phyloP scores from a whole-genome alignment of 2,329 filamentous ascomycete genomes.

The Fusarium foetens region DNA sequence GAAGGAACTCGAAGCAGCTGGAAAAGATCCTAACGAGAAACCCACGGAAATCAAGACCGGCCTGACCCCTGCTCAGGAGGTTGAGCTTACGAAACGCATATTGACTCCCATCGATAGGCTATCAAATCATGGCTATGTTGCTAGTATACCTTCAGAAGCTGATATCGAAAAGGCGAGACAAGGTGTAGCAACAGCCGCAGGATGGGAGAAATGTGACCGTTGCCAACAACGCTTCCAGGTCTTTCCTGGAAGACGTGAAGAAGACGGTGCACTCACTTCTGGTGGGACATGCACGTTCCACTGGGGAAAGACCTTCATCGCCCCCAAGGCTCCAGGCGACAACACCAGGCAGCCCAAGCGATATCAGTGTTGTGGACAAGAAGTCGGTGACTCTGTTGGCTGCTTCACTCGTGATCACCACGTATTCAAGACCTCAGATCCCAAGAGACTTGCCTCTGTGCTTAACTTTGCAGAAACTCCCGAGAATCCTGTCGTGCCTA shows the following conservation, averaged over 20 bases:
- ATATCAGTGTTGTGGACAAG: constrained; percentile 83
- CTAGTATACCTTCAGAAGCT: constrained; percentile 69
- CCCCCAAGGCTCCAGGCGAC: constrained; percentile 66
- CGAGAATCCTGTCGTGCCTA: constrained; percentile 62
- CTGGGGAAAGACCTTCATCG: constrained; percentile 74
- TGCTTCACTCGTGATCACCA: constrained; percentile 79
- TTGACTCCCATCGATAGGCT: constrained; percentile 72
- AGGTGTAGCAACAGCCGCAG: constrained; percentile 73
- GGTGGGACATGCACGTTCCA: constrained; percentile 86
- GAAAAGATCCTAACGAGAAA: constrained; percentile 48
- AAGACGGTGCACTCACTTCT: constrained; percentile 79
- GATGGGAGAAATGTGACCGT: constrained; percentile 90
- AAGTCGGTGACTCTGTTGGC: constrained; percentile 76
- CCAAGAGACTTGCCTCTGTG: constrained; percentile 78
- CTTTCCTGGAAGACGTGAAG: constrained; percentile 83
- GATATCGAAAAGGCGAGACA: constrained; percentile 74
- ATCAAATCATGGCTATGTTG: constrained; percentile 79
- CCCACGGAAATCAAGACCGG: constrained; percentile 74
- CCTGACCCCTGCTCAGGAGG: constrained; percentile 73
- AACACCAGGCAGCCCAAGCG: constrained; percentile 67
- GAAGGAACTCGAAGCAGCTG: constrained; percentile 46
- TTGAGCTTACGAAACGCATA: constrained; percentile 70
- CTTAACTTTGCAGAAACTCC: constrained; percentile 86
- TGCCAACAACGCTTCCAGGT: constrained; percentile 90
- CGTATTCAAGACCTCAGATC: constrained; percentile 85